Base-by-base conservation (phyloP, 2,329 filamentous ascomycete species). In the Phaeosphaeriaceae sp. region DNA sequence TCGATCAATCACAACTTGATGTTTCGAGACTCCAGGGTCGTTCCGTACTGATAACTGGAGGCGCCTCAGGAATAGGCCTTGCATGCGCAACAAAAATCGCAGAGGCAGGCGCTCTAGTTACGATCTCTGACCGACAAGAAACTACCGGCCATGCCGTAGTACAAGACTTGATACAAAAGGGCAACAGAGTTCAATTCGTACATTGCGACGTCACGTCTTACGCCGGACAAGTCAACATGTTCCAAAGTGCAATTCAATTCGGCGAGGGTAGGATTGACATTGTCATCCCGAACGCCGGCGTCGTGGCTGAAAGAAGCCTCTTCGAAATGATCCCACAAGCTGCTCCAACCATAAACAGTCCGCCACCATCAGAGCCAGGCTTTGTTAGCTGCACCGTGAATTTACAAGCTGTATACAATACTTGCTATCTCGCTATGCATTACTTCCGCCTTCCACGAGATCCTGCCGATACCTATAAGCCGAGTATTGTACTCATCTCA, bases 131-230 rank as follows among this genome's bases (percentile, higher is more conserved):
- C 42, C 16, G 64, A 9, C 56, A 61, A 8, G 43, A 52, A 13
- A 49, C 54, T 20, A 41, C 38, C 11, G 66, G 58, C 13, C 44
- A 49, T 6, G 26, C 44, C 13, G 46, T 42, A 2, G 56, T 51
- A 6, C 36, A 43, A 13, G 46, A 58, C 2, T 46, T 68, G 5
- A 46, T 37, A 9, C 47, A 46, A 15, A 51, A 52, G 29, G 61
- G 62, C 2, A 41, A 46, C 41, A 56, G 50, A 2, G 66, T 68
- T 4, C 61, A 66, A 16, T 73, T 72, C 36, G 63, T 66, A 7
- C 46, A 53, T 26, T 64, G 63, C 40, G 64, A 74, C 47, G 67
- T 73, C 6, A 61, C 59, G 3, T 61, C 60, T 5, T 72, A 67
- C 44, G 37, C 50, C 6, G 60, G 63, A 6, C 68, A 71, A 42